These are phyloP conservation scores for Gautieria morchelliformis DNA, from an alignment of 768 basidiomycete genomes.

Conservation along the genomic window DNA sequence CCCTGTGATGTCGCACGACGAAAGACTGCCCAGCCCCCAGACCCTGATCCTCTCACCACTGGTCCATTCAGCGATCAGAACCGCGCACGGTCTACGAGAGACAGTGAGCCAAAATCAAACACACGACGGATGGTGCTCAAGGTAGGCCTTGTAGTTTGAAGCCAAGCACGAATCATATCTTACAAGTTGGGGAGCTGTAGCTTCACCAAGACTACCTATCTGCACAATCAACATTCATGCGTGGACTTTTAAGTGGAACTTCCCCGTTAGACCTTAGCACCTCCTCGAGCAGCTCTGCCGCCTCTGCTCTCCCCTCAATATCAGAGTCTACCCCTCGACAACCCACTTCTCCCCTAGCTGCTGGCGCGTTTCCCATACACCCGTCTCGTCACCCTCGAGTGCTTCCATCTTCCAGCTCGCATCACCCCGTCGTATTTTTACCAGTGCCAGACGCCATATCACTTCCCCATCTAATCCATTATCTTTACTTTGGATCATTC, in stretches of 20 bases:
- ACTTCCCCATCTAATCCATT: conserved; percentile 64
- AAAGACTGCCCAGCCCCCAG: conserved; percentile 6
- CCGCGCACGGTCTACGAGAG: conserved; percentile 26
- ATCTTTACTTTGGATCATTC: conserved; percentile 74
- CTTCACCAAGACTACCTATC: conserved; percentile 75
- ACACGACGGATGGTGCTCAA: conserved; percentile 51
- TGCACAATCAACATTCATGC: conserved; percentile 70
- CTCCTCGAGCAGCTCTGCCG: conserved; percentile 17
- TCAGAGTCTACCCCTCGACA: conserved; percentile 16
- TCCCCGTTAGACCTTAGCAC: conserved; percentile 50
- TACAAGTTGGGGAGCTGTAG: conserved; percentile 26
- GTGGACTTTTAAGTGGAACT: conserved; percentile 60
- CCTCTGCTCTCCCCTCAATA: conserved; percentile 16
- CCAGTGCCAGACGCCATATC: conserved; percentile 68
- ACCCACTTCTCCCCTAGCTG: conserved; percentile 6
- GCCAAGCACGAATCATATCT: conserved; percentile 5
- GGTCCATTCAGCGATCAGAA: conserved; percentile 8
- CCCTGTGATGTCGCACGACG: conserved; percentile 31
- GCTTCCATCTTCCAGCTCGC: conserved; percentile 48
- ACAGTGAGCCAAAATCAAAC: conserved; percentile 42
- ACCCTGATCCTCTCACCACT: conserved; percentile 1
- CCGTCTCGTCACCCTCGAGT: conserved; percentile 52
- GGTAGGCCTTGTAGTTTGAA: conserved; percentile 23
- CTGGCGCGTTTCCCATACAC: conserved; percentile 24
- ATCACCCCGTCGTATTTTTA: conserved; percentile 62